Evolutionary conservation across 192 early-diverging fungal species (phyloP).

Genomic region (Rhizophagus sp.): DNA sequence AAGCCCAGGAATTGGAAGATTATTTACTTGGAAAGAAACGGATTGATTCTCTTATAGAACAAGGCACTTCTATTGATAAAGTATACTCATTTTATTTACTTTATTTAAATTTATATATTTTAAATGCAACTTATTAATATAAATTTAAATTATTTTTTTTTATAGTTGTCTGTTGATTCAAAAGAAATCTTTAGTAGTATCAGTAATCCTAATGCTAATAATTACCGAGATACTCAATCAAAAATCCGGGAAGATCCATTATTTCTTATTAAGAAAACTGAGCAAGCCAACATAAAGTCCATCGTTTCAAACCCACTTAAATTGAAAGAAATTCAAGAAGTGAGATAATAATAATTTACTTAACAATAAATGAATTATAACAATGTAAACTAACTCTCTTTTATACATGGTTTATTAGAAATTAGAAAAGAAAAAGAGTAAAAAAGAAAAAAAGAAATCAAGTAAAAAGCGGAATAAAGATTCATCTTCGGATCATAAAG

Average conservation of each 20-base stretch:
- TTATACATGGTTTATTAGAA: not conserved
- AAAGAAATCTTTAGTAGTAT: conserved; percentile 44
- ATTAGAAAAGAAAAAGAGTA: not conserved
- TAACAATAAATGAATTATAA: not conserved
- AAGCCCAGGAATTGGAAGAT: conserved; percentile 76
- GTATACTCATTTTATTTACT: conserved; percentile 28
- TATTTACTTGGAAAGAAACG: conserved; percentile 89
- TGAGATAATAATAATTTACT: not conserved
- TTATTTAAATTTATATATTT: not conserved
- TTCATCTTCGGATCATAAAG: not conserved
- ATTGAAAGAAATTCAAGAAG: conserved; percentile 24
- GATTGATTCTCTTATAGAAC: conserved; percentile 64
- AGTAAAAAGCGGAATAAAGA: not conserved
- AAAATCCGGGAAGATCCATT: conserved; percentile 94
- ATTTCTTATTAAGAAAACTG: conserved; percentile 81
- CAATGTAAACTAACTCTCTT: not conserved
- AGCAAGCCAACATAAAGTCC: conserved; percentile 75
- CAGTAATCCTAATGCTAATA: conserved; percentile 75
- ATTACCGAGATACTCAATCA: conserved; percentile 71
- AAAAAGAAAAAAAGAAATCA: not conserved
- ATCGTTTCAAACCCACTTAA: conserved; percentile 26
- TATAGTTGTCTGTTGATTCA: conserved; percentile 31
- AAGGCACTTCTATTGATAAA: conserved; percentile 40
- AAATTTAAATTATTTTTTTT: not conserved
- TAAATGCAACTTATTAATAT: not conserved